A percentile compares a stretch with the other conserved stretches of the same genome.
phyloP scores from a whole-genome alignment of 352 stramenopile genomes.

The Globisporangium cylindrosporum region DNA sequence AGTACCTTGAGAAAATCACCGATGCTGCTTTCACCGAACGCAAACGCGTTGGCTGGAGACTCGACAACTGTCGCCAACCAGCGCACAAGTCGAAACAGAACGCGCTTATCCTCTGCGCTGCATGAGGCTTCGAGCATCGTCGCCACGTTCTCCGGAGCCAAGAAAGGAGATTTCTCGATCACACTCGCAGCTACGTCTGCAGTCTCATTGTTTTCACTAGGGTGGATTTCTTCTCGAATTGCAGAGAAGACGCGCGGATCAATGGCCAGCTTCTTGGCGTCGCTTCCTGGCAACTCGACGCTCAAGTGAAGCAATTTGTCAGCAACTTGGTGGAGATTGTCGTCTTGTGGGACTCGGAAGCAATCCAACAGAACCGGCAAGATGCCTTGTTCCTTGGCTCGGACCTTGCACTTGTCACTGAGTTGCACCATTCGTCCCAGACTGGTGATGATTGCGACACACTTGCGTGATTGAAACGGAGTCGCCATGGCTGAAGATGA shows the following conservation, averaged over 20 bases:
- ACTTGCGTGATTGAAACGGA: constrained; percentile 30
- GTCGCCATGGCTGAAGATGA: constrained; percentile 17
- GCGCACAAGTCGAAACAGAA: constrained; percentile 48
- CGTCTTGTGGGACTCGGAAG: constrained; percentile 31
- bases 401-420: constrained; percentile 35
- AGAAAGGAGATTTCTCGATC: constrained; percentile 26
- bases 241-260: constrained; percentile 25
- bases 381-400: constrained; percentile 33
- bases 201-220: neutral
- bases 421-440: constrained; percentile 50
- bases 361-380: constrained; percentile 41
- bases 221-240: neutral
- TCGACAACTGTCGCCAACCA: constrained; percentile 51
- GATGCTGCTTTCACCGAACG: constrained; percentile 37
- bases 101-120: constrained; percentile 4
- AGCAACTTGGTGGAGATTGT: constrained; percentile 40
- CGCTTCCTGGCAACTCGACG: neutral
- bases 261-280: neutral
- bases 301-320: constrained; percentile 68
- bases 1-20: constrained; percentile 36
- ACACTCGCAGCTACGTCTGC: neutral
- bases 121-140: constrained; percentile 31
- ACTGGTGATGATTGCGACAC: constrained; percentile 34
- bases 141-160: constrained; percentile 33
- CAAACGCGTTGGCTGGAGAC: constrained; percentile 32